Conservation (phyloP, 441 rosid genomes). For the Gossypium armourianum region DNA sequence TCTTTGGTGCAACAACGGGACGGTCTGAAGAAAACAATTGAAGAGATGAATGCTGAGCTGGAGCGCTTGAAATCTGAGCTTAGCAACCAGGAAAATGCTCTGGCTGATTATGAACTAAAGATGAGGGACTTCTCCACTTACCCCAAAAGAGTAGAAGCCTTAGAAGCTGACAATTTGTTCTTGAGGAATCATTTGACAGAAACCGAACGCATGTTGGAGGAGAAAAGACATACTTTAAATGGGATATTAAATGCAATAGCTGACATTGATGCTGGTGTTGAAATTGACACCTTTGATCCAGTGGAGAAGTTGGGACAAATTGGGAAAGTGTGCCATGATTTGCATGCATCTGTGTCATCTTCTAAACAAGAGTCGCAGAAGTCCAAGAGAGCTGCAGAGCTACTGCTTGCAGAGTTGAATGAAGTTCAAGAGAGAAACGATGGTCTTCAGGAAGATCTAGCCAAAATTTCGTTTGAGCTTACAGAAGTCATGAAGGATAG, state of each 20-base stretch:
- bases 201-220: conserved; percentile 50
- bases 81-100: conserved; percentile 38
- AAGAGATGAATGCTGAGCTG: conserved; percentile 55
- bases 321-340: conserved; percentile 39
- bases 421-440: conserved; percentile 98
- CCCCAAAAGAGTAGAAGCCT: conserved; percentile 40
- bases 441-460: conserved; percentile 69
- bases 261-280: conserved; percentile 54
- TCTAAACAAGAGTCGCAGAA: conserved; percentile 67
- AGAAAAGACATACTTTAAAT: conserved; percentile 46
- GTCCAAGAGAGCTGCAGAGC: conserved; percentile 81
- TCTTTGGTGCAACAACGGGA: conserved; percentile 86
- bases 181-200: conserved; percentile 56
- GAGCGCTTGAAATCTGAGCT: conserved; percentile 59
- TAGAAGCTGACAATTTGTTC: conserved; percentile 54
- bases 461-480: conserved; percentile 41
- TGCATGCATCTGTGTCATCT: conserved; percentile 48
- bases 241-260: conserved; percentile 39
- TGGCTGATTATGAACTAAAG: conserved; percentile 51
- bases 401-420: conserved; percentile 81
- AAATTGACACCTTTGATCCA: conserved; percentile 43
- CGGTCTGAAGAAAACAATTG: conserved; percentile 65
- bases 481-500: conserved; percentile 45
- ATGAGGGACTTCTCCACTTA: conserved; percentile 44
- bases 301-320: conserved; percentile 53